Evolutionary conservation across 139 green algal species (phyloP), one percentile per base, ranked within the genome.

Genomic region (Tetraselmis chui): DNA sequence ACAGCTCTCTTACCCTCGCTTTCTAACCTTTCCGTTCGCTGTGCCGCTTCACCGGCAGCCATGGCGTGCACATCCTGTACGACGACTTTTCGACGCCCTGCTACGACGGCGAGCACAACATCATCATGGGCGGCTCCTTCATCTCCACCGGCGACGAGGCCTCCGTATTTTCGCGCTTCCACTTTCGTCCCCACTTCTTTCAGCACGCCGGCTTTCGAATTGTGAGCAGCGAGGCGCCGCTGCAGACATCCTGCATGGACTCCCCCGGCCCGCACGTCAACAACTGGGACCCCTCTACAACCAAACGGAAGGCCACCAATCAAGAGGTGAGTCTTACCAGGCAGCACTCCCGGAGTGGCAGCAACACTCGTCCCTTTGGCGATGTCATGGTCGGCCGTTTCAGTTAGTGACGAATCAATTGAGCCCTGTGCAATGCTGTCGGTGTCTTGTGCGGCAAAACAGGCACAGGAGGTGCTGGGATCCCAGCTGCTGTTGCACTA

Each of bases 111-210:
- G 89, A 95, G 84, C 92, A 96, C 85, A 85, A 93, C 32, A 76
- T 93, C 81, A 95, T 95, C 81, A 28, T 94, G 28, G 92, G 92
- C 58, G 92, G 92, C 59, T 94, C 90, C 30, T 96, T 94, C 83
- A 90, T 94, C 30, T 92, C 87, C 67, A 95, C 90, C 11, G 92
- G 92, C 25, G 89, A 95, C 89, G 86, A 93, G 79, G 87, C 84
- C 31, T 90, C 82, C 78, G 90, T 92, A 83, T 95, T 91, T 84
- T 90, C 92, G 24, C 89, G 92, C 82, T 95, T 92, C 88, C 92
- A 96, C 85, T 96, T 96, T 90, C 79, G 92, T 2, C 87, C 92
- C 0, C 92, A 95, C 89, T 95, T 95, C 81, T 95, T 93, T 85
- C 91, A 93, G 86, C 90, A 93, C 79, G 90, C 90, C 5, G 85